Conservation (phyloP, 192 early-diverging fungal species). For the Coemansia sp. region DNA sequence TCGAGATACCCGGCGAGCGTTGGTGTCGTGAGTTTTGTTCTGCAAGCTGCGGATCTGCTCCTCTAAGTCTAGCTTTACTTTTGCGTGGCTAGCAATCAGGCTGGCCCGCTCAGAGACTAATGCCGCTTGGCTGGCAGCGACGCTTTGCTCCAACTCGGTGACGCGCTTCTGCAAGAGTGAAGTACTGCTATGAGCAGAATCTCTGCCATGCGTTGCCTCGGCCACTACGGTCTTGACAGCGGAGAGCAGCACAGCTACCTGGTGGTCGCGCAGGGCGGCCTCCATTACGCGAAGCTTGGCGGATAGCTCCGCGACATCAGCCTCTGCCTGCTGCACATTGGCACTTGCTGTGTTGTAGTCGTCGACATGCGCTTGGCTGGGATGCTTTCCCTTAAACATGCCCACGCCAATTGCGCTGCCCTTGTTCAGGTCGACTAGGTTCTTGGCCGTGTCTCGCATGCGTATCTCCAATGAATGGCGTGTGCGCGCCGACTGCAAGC, state of each 20-base stretch:
- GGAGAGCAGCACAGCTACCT: constrained; percentile 36
- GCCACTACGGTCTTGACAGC: constrained; percentile 29
- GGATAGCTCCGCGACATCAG: constrained; percentile 27
- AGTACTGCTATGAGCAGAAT: neutral
- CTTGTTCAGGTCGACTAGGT: constrained; percentile 14
- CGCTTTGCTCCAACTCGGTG: constrained; percentile 16
- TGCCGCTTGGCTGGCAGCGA: neutral
- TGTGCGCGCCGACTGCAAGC: constrained; percentile 26
- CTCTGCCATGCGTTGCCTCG: constrained; percentile 23
- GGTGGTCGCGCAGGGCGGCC: constrained; percentile 38
- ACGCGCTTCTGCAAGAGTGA: constrained; percentile 6
- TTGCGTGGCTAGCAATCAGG: neutral
- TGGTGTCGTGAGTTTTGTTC: constrained; percentile 33
- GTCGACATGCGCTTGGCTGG: constrained; percentile 25
- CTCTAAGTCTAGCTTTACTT: constrained; percentile 14
- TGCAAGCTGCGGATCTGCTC: constrained; percentile 37
- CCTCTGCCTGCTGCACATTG: constrained; percentile 34
- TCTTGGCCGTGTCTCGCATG: constrained; percentile 38
- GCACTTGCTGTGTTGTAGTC: constrained; percentile 29
- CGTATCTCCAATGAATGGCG: constrained; percentile 33
- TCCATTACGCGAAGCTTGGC: constrained; percentile 35
- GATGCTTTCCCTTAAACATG: constrained; percentile 43
- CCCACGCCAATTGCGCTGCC: constrained; percentile 19
- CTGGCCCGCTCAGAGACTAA: constrained; percentile 2
- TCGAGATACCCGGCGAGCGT: constrained; percentile 25